Base-by-base conservation (phyloP, 148 eudicot species). In the Arbutus unedo region DNA sequence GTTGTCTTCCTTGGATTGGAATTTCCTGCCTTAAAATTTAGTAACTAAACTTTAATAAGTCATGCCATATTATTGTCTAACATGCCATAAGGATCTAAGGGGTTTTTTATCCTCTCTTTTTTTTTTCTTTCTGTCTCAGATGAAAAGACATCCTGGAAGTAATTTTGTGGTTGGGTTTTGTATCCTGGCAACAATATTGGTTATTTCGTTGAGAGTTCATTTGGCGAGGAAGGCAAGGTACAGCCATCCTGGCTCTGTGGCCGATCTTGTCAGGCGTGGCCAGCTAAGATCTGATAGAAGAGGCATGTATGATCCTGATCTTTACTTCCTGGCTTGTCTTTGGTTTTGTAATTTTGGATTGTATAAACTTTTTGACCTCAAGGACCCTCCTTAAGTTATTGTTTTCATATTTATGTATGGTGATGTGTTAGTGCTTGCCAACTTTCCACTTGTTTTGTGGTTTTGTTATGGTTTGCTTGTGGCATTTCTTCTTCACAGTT, bases 261-360 rank as follows among this genome's bases (percentile, higher is more conserved):
- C 93, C 84, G 99, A 96, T 89, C 99, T 96, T 87, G 99, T 96
- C 78, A 92, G 99, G 86, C 99, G 98, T 84, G 99, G 99, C 50
- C 99, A 96, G 89, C 92, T 96, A 85, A 90, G 92, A 88, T 92
- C 98, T n/a, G 98, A 96, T 91, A 96, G 94, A 96, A 96, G 99
- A 96, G 99, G 99, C 99, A 96, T 96, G 99, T 96, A 96, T 81
- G 99, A 79, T 81, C 86, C 89, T 59, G 66, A 81, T 82, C 87
- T 81, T 82, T 72, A 74, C 79, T 56, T 38, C 47, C 45, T 81
- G 19, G 44, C 38, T 15, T 74, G 21, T 74, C 16, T 8, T 16
- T 74, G 13, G 51, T 59, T 45, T 18, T n/a, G 70, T 48, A 3
- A 19, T 7, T 51, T 31, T 80, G 74, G 51, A 21, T 25, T 51